Percentiles rank a stretch among this genome's conserved stretches.
Conservation (phyloP, 1,139 yeast species). For the Petasospora rhodanensis region DNA sequence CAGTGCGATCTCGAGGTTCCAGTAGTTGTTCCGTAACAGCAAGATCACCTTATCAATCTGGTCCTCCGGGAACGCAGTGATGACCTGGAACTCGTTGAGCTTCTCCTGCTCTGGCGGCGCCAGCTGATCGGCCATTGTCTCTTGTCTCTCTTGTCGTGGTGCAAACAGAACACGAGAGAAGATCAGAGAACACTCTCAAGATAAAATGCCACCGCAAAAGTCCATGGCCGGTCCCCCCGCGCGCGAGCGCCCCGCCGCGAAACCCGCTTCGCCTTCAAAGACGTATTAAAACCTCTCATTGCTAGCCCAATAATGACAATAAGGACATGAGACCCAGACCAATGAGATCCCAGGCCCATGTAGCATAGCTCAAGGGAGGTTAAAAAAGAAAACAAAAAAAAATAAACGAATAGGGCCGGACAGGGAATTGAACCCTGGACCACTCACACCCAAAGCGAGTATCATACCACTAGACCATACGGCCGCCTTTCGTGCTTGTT, state of each 20-base stretch:
- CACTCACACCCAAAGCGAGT: constrained; percentile 22
- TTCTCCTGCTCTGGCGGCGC: constrained; percentile 35
- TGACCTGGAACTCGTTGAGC: constrained; percentile 33
- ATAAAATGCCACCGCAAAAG: too few species aligned
- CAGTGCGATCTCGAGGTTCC: constrained; percentile 35
- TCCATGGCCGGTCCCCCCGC: too few species aligned
- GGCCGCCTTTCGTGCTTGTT: constrained; percentile 7
- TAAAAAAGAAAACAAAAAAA: constrained; percentile 2
- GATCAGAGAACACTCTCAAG: too few species aligned
- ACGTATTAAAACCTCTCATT: too few species aligned
- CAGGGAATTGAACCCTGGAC: constrained; percentile 28
- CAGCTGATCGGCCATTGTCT: constrained; percentile 19
- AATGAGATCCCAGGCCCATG: too few species aligned
- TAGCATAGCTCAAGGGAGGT: too few species aligned
- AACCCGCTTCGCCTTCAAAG: too few species aligned
- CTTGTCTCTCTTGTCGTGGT: not conserved
- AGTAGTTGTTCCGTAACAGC: constrained; percentile 32
- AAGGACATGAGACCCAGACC: too few species aligned
- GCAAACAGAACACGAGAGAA: not conserved
- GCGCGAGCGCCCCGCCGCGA: too few species aligned
- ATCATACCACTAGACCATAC: constrained; percentile 14
- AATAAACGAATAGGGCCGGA: constrained; percentile 21
- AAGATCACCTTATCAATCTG: constrained; percentile 31
- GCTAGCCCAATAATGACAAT: too few species aligned
- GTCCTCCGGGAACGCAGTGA: constrained; percentile 33